These are phyloP conservation scores for Raddia distichophylla DNA, from an alignment of 176 grass and related monocot genomes.

Conservation along the genomic window DNA sequence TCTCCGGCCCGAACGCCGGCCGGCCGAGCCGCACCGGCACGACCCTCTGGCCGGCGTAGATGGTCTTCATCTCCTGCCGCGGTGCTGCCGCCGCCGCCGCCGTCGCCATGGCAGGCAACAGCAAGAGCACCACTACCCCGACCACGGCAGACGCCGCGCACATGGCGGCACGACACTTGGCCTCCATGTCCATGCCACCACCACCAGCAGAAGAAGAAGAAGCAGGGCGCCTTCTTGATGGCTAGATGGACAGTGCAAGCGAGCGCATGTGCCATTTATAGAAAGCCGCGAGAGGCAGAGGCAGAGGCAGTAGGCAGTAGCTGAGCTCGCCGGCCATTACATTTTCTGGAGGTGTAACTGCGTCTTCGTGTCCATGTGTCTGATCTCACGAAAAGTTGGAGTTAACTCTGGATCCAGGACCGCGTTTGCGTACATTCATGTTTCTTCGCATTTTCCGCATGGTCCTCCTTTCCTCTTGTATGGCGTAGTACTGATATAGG, in stretches of 20 bases:
- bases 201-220: not conserved
- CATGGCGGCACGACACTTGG: conserved; percentile 32
- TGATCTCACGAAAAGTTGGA: no score
- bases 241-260: conserved; percentile 20
- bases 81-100: not conserved
- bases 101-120: conserved; percentile 19
- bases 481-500: no score
- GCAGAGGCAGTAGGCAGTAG: not conserved
- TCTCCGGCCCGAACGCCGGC: conserved; percentile 76
- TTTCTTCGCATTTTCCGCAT: no score
- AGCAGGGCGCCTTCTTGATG: not conserved
- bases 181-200: conserved; percentile 33
- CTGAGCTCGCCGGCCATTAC: not conserved
- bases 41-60: conserved; percentile 40
- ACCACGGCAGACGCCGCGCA: not conserved
- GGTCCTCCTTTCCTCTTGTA: no score
- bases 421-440: no score
- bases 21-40: conserved; percentile 44
- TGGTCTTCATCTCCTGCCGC: conserved; percentile 45
- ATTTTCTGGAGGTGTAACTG: not conserved
- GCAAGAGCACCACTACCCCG: conserved; percentile 22
- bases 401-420: no score
- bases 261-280: conserved; percentile 13
- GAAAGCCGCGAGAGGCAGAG: not conserved
- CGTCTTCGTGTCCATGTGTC: no score